Base-by-base conservation (phyloP, 2,329 filamentous ascomycete genomes). In the Chrysoporthe deuterocubensis region DNA sequence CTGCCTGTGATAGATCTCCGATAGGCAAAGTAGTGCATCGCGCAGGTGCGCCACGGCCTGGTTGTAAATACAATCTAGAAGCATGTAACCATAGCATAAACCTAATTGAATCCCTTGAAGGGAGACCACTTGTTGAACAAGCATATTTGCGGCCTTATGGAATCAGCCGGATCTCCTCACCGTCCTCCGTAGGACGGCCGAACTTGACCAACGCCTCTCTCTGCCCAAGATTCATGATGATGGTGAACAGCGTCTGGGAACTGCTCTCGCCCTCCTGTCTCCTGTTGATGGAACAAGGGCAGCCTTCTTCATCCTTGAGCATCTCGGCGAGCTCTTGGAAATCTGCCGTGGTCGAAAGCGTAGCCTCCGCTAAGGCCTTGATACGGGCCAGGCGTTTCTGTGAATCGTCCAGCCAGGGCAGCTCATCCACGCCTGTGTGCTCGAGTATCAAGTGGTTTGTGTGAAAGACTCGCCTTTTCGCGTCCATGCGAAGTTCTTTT, bases 251-350 rank as follows among this genome's bases (percentile, higher is more conserved):
- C 3, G 69, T 70, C 54, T 68, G 44, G 1, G 32, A 56, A 14
- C 7, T n/a, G 2, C 63, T 61, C 1, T 52, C 34, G 1, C 42
- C 37, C 3, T 57, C 48, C 26, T 48, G 18, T 1, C 46, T 46
- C 56, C 67, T 48, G 37, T 70, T 70, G 40, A 70, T 70, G 3
- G 69, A 69, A 26, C 43, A 66, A 2, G 69, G 69, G 8, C 34
- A 56, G 13, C 58, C 62, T 2, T 67, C 56, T 44, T 70, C 69
- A 14, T 70, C 69, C 61, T 69, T 64, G 0, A 70, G 58, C 18
- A 70, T 43, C 16, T 42, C 56, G 3, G 48, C 0, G 2, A 69
- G 18, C 50, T 40, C 58, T 34, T 42, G 3, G 1, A 43, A 9
- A 4, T 60, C 57, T 26, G 48, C 64, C 21, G 11, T 44, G 5